A percentile compares a stretch with the other conserved stretches of the same genome.
phyloP scores from a whole-genome alignment of 225 moss, liverwort and hornwort genomes.

The Polytrichum commune region DNA sequence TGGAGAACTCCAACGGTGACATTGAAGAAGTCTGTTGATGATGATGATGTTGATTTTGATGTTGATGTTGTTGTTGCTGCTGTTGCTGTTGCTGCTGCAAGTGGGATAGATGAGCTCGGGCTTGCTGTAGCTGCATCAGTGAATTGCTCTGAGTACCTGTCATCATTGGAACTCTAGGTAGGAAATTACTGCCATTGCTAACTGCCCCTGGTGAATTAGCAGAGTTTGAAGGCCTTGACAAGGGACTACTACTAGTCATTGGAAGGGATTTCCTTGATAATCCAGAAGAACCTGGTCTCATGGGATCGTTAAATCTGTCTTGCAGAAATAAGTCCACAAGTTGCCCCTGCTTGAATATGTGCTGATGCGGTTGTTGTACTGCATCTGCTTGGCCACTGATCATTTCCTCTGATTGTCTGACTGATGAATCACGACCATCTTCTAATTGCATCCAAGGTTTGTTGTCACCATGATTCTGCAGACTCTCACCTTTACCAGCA shows the following conservation, averaged over 20 bases:
- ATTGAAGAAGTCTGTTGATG: slow-evolving; percentile 54
- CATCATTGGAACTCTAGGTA: slow-evolving; percentile 64
- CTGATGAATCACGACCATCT: slow-evolving; percentile 35
- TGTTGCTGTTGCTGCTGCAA: slow-evolving; percentile 51
- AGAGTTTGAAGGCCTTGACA: slow-evolving; percentile 45
- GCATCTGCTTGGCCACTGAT: slow-evolving; percentile 37
- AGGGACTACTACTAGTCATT: neutral
- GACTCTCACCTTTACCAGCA: slow-evolving; percentile 48
- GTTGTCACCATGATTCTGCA: slow-evolving; percentile 47
- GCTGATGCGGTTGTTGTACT: slow-evolving; percentile 50
- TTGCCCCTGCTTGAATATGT: slow-evolving; percentile 36
- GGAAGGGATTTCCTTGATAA: no score
- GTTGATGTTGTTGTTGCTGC: no score
- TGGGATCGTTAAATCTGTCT: slow-evolving; percentile 81
- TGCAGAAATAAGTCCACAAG: slow-evolving; percentile 70
- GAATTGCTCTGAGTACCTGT: slow-evolving; percentile 56
- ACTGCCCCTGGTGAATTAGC: slow-evolving; percentile 46
- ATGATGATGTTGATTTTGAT: no score
- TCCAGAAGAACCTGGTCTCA: slow-evolving; percentile 39
- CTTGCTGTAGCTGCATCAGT: slow-evolving; percentile 67
- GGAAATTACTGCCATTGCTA: slow-evolving; percentile 35
- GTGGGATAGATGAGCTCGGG: slow-evolving; percentile 83
- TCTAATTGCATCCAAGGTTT: slow-evolving; percentile 69
- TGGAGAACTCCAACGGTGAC: slow-evolving; percentile 71
- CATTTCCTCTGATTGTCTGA: slow-evolving; percentile 53